Base-by-base conservation (phyloP, 164 flowering plant species). In the Chimonanthus praecox region DNA sequence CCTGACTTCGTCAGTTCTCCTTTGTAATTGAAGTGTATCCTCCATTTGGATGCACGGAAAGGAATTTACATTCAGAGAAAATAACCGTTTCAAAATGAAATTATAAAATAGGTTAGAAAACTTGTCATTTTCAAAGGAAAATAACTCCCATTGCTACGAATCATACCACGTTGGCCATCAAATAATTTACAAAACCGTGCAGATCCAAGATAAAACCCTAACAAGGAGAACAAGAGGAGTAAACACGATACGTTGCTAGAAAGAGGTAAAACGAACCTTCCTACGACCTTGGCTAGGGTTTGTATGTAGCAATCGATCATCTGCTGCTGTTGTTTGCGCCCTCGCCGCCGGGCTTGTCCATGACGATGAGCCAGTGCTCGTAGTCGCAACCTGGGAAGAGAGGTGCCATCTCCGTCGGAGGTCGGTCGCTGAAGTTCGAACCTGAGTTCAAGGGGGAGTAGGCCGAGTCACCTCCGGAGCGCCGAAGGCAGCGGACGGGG, bases 261-360 rank as follows among this genome's bases (percentile, higher is more conserved):
- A 21, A 10, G 58, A 61, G 64, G 5, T 50, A 49, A 3, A 46
- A 5, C 66, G 49, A 75, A 93, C 98, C 98, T 91, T 73, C 97
- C 97, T 18, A 94, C 72, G 43, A 90, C 89, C 80, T 86, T 85
- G 11, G 97, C 97, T 20, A 91, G 84, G 76, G 97, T 94, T 75
- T 91, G 78, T n/a, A 94, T 69, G 63, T 94, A 94, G 74, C 90
- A 87, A 76, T 91, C 92, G 51, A 94, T 91, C 94, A 94, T 91
- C 85, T 91, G 91, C 83, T 91, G 85, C 78, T 93, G n/a, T n/a
- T 94, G 6, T 84, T 84, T 7, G 97, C 95, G 3, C 90, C 91
- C 74, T 94, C 98, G 1, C 98, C 98, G 1, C 97, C 98, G 33
- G 95, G 98, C 79, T 91, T 91, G 74, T 94, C 97, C 90, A 94